Percentiles rank a stretch among this genome's conserved stretches.
Conservation (phyloP, 179 eudicot species). For the Heliamphora pulchella region DNA sequence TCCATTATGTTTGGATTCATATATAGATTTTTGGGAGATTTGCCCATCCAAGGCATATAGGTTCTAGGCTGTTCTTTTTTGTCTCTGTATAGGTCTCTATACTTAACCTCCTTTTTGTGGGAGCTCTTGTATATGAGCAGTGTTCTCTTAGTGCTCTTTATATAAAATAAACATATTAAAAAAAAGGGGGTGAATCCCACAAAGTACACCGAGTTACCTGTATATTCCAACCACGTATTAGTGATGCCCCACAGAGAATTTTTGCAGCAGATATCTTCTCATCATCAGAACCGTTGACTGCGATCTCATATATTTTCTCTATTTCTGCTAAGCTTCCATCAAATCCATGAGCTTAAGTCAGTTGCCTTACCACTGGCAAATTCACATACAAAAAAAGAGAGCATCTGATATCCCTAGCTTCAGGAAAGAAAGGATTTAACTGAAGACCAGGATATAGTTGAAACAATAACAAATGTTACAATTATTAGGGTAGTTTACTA, state of each 20-base stretch:
- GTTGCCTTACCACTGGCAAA: slow-evolving; percentile 45
- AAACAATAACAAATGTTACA: not conserved
- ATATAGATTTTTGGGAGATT: too few species aligned
- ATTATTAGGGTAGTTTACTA: not conserved
- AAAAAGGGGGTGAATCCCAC: not conserved
- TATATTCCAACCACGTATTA: slow-evolving; percentile 84
- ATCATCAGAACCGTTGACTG: slow-evolving; percentile 71
- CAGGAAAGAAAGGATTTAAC: slow-evolving; percentile 26
- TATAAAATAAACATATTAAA: too few species aligned
- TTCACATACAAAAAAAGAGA: slow-evolving; percentile 21
- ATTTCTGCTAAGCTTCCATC: slow-evolving; percentile 98
- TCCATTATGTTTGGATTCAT: too few species aligned
- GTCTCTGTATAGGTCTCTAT: too few species aligned
- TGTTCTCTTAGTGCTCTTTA: too few species aligned
- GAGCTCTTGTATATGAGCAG: too few species aligned
- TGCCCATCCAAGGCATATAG: too few species aligned
- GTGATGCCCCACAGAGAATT: slow-evolving; percentile 84
- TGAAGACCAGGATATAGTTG: slow-evolving; percentile 24
- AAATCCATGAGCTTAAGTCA: slow-evolving; percentile 75
- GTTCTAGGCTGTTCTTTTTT: too few species aligned
- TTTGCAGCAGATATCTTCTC: slow-evolving; percentile 85
- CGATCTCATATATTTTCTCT: slow-evolving; percentile 79
- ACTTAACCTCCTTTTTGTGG: too few species aligned
- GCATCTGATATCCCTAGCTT: slow-evolving; percentile 38
- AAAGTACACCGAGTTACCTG: slow-evolving; percentile 42